phyloP scores from a whole-genome alignment of 257 asterid genomes.

The Forsythia suspensa region DNA sequence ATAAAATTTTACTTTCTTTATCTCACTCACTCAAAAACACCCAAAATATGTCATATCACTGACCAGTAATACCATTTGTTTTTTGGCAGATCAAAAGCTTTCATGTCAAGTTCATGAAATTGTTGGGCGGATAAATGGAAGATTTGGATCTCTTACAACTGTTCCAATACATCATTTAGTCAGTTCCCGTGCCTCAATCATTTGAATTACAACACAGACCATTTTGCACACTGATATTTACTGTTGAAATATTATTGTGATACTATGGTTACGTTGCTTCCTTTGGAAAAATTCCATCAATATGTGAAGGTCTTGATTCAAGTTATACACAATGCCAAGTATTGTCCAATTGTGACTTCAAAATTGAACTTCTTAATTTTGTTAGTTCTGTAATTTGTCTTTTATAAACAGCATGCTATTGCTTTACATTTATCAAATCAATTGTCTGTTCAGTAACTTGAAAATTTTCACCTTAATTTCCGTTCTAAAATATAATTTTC shows the following conservation, averaged over 20 bases:
- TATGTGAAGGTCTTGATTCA: not conserved
- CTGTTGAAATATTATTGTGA: not conserved
- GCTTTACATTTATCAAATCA: not conserved
- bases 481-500: too few species aligned
- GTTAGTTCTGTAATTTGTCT: too few species aligned
- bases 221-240: not conserved
- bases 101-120: conserved; percentile 95
- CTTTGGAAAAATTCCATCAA: not conserved
- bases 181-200: conserved; percentile 29
- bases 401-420: not conserved
- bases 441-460: not conserved
- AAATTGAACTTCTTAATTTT: too few species aligned
- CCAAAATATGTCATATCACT: too few species aligned
- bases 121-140: conserved; percentile 94
- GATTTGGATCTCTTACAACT: conserved; percentile 80
- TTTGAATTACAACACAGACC: not conserved
- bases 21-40: not conserved
- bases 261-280: not conserved
- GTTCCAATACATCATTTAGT: conserved; percentile 97
- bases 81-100: conserved; percentile 74
- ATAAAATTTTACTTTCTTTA: not conserved
- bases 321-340: not conserved
- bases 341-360: not conserved
- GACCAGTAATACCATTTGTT: not conserved
- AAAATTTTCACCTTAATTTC: not conserved